Evolutionary conservation across 805 yeast species (phyloP).

Genomic region (Ogataea siamensis): DNA sequence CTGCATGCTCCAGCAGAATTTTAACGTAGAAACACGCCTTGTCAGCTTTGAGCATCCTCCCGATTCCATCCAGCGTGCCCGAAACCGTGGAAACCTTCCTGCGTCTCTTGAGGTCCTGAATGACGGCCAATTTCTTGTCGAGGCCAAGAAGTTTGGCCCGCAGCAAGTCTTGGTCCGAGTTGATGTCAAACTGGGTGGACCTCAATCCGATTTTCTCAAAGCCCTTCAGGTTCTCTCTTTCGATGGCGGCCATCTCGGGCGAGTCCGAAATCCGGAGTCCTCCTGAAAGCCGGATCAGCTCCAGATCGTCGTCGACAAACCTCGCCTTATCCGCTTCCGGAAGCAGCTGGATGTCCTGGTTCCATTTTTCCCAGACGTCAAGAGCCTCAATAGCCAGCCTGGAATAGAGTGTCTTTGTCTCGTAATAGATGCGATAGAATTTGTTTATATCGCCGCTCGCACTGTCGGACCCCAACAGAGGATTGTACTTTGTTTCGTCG

Average conservation of each 20-base stretch:
- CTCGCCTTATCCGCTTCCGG: conserved; percentile 20
- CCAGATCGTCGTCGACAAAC: conserved; percentile 17
- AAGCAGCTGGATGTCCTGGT: conserved; percentile 15
- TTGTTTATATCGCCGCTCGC: conserved; percentile 27
- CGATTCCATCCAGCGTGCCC: conserved; percentile 20
- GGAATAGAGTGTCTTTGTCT: conserved; percentile 17
- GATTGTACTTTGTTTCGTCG: conserved; percentile 15
- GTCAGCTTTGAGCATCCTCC: conserved; percentile 23
- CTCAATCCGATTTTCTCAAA: conserved; percentile 20
- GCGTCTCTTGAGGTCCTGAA: conserved; percentile 12
- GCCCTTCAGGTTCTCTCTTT: conserved; percentile 16
- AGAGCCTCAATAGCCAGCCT: conserved; percentile 19
- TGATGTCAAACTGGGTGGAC: conserved; percentile 21
- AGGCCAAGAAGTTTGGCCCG: conserved; percentile 21
- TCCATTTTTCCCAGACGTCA: conserved; percentile 20
- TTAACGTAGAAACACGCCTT: conserved; percentile 20
- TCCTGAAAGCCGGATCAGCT: conserved; percentile 1
- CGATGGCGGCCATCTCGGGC: conserved; percentile 9
- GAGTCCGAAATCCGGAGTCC: conserved; percentile 13
- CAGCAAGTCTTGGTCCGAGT: conserved; percentile 11
- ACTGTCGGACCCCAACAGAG: conserved; percentile 22
- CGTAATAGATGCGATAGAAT: conserved; percentile 22
- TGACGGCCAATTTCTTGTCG: conserved; percentile 16
- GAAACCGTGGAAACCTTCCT: conserved; percentile 11
- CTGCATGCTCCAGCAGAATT: conserved; percentile 17